Percentiles rank a stretch among this genome's conserved stretches.
phyloP scores from a whole-genome alignment of 2,329 filamentous ascomycete genomes.

The Ophiosphaerella herpotricha region DNA sequence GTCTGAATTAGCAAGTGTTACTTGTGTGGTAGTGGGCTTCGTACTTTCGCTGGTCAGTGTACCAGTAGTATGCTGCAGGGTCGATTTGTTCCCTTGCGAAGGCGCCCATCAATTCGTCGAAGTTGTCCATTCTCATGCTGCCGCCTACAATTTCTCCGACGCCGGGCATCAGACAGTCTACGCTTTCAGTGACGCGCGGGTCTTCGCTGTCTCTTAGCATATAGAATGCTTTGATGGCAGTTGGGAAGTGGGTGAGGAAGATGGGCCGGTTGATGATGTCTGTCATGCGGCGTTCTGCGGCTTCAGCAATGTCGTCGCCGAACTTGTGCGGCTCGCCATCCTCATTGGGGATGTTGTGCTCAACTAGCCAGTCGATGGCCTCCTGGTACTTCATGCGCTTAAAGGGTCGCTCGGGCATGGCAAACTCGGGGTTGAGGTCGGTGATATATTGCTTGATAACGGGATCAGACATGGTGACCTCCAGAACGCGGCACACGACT shows the following conservation, averaged over 20 bases:
- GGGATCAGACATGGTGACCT: conserved; percentile 74
- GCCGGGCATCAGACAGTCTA: conserved; percentile 86
- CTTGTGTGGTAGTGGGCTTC: conserved; percentile 43
- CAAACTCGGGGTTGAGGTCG: conserved; percentile 89
- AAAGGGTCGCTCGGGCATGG: conserved; percentile 81
- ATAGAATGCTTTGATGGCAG: conserved; percentile 98
- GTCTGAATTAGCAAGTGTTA: conserved; percentile 21
- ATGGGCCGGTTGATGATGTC: conserved; percentile 95
- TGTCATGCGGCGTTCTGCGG: conserved; percentile 95
- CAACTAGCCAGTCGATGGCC: conserved; percentile 90
- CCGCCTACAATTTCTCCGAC: conserved; percentile 97
- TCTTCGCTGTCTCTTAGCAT: conserved; percentile 89
- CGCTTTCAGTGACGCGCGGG: conserved; percentile 84
- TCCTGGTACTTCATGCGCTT: conserved; percentile 93
- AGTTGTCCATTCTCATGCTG: conserved; percentile 93
- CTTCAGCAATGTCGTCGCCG: conserved; percentile 97
- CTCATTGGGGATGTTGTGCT: conserved; percentile 91
- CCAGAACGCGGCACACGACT: conserved; percentile 84
- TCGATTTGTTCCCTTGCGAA: conserved; percentile 88
- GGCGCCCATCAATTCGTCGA: conserved; percentile 80
- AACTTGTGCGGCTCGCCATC: conserved; percentile 88
- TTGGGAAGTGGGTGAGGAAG: conserved; percentile 95
- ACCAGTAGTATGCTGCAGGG: conserved; percentile 93
- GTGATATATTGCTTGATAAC: conserved; percentile 74
- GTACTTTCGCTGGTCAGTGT: conserved; percentile 94